A percentile compares a stretch with the other conserved stretches of the same genome.
These are phyloP conservation scores for Psilocybe mexicana DNA, from an alignment of 1,284 basidiomycete species.

Conservation along the genomic window DNA sequence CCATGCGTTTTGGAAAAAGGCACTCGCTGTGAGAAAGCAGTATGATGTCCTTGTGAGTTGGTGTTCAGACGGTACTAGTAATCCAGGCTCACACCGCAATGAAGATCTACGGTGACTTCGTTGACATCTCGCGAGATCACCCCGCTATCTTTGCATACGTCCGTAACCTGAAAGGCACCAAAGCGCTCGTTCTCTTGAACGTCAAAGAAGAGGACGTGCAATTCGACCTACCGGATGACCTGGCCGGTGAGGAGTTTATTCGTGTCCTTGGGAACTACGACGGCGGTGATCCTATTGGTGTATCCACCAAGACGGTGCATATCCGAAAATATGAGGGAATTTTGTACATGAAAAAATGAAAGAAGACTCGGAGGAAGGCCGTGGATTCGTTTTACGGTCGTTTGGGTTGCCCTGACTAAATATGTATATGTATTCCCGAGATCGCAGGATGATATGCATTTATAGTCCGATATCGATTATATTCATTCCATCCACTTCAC, in stretches of 20 bases:
- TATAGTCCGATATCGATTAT: too few relatives aligned
- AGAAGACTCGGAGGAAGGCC: background rate
- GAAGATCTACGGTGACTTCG: background rate
- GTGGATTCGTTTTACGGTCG: background rate
- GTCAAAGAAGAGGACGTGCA: constrained; percentile 40
- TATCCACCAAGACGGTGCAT: background rate
- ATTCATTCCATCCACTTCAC: too few relatives aligned
- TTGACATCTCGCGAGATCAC: constrained; percentile 29
- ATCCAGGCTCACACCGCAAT: too few relatives aligned
- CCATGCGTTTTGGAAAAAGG: constrained; percentile 58
- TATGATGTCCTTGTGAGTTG: constrained; percentile 52
- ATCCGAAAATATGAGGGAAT: background rate
- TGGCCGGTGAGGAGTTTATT: background rate
- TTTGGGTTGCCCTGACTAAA: background rate
- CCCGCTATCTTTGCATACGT: constrained; percentile 55
- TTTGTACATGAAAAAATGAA: background rate
- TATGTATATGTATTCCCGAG: too few relatives aligned
- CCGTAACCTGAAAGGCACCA: constrained; percentile 39
- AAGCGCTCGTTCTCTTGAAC: constrained; percentile 54
- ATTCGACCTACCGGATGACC: constrained; percentile 17
- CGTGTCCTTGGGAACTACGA: constrained; percentile 13
- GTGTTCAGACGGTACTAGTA: too few relatives aligned
- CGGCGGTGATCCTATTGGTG: background rate
- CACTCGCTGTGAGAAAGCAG: constrained; percentile 53
- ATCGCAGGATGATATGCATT: too few relatives aligned